These are phyloP conservation scores for Ceratobasidium sp. DNA, from an alignment of 1,284 basidiomycete genomes.

Conservation along the genomic window DNA sequence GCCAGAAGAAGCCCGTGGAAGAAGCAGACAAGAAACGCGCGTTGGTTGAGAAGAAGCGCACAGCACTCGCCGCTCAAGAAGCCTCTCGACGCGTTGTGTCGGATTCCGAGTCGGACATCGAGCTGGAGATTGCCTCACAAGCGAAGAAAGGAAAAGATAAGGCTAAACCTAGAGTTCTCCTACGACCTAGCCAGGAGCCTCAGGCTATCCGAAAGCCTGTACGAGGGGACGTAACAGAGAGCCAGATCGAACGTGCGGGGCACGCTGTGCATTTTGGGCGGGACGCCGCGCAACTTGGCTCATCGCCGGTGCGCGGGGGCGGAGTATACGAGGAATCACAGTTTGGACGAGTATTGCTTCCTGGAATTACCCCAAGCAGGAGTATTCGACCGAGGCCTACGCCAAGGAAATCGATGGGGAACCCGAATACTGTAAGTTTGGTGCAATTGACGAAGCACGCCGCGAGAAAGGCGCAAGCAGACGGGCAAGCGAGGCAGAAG, in stretches of 20 bases:
- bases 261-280: conserved; percentile 25
- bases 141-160: background rate
- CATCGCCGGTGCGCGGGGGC: conserved; percentile 18
- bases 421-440: background rate
- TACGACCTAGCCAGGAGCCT: conserved; percentile 13
- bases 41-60: conserved; percentile 23
- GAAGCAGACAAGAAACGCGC: conserved; percentile 1
- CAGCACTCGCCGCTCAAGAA: conserved; percentile 9
- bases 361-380: conserved; percentile 13
- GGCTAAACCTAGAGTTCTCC: conserved; percentile 2
- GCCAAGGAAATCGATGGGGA: background rate
- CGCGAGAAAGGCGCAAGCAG: conserved; percentile 10
- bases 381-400: conserved; percentile 20
- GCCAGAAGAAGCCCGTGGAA: background rate
- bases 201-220: background rate
- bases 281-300: background rate
- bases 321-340: conserved; percentile 34
- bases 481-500: conserved; percentile 42
- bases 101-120: conserved; percentile 24
- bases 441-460: conserved; percentile 25
- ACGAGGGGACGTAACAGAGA: conserved; percentile 7
- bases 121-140: conserved; percentile 22
- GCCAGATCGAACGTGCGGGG: conserved; percentile 23
- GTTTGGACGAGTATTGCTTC: conserved; percentile 6
- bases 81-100: background rate